Evolutionary conservation across 441 rosid species (phyloP), one percentile per base, ranked within the genome.

Genomic region (Erodium moschatum): DNA sequence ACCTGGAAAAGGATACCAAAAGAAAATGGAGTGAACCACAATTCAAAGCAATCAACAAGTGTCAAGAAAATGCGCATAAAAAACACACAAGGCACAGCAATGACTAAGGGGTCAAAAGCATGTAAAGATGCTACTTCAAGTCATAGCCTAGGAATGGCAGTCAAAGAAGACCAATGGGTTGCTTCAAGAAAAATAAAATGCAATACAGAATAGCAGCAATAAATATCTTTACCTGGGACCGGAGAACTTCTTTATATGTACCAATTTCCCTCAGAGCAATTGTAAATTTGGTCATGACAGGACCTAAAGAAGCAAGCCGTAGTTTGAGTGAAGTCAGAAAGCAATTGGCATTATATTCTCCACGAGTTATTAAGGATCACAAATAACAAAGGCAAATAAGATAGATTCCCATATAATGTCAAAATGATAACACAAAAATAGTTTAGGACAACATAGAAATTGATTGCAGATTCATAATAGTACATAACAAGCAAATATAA

Each of bases 1-100:
- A 92, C 98, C 98, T 95, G 90, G 70, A 72, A 80, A 70, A 46
- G 54, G 60, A 61, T 16, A 6, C 21, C 6, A 56, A 19, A 69
- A 69, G 21, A 27, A 70, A 16, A 5, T 16, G 19, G 27, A 56
- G 24, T 56, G 62, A 56, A 56, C 18, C 10, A 56, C 21, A 18
- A 56, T 56, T 12, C 24, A 16, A 29, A 29, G 3, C 1, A 31
- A 31, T 24, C 27, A 24, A 24, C 2, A 0, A 24, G 27, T 24
- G 27, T 24, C 27, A 24, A 24, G 27, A 16, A 21, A 60, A 18
- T 60, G 19, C 19, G 7, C 64, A 60, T 5, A 20, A 18, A 60
- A 6, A 60, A 60, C 1, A 21, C 64, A 1, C 4, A 60, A 20
- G 64, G 44, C 7, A 38, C 9, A 38, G 8, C 44, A 38, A 5